These are phyloP conservation scores for Auriscalpium microsporum DNA, from an alignment of 768 basidiomycete species.

Conservation along the genomic window DNA sequence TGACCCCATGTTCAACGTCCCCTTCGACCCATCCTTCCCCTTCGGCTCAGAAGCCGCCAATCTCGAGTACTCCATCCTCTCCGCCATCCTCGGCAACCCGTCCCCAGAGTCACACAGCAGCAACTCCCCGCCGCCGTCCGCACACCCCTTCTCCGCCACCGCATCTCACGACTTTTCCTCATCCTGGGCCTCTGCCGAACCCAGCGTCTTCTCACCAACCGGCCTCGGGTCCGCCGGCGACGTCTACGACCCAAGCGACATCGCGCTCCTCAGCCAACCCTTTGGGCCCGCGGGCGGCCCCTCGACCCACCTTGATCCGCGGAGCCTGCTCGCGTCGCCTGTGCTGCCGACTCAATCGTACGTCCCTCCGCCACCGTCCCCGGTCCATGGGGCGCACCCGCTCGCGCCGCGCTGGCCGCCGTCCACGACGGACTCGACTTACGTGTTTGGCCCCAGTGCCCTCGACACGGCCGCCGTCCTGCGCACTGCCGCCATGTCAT, in stretches of 20 bases:
- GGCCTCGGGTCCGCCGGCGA: neutral
- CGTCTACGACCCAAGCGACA: conserved; percentile 1
- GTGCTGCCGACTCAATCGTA: neutral
- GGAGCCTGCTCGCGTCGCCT: neutral
- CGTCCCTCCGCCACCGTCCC: neutral
- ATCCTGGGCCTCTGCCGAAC: conserved; percentile 6
- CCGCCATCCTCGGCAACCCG: conserved; percentile 66
- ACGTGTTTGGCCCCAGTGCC: neutral
- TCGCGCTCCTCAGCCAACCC: conserved; percentile 5
- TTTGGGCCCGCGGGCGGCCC: neutral
- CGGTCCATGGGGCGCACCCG: conserved; percentile 2
- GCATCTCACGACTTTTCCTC: conserved; percentile 4
- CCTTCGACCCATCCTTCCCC: conserved; percentile 49
- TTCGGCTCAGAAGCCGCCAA: conserved; percentile 91
- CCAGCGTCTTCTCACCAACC: conserved; percentile 6
- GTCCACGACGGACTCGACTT: conserved; percentile 10
- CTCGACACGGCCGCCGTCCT: conserved; percentile 6
- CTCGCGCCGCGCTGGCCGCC: conserved; percentile 14
- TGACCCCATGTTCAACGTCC: conserved; percentile 52
- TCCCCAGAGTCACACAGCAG: conserved; percentile 19
- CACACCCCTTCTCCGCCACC: neutral
- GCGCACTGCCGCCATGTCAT: neutral
- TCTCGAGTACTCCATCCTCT: conserved; percentile 91
- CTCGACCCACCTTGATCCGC: neutral
- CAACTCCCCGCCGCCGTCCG: conserved; percentile 8